These are phyloP conservation scores for Ophiostoma pallidulum DNA, from an alignment of 2,329 filamentous ascomycete genomes.

Conservation along the genomic window DNA sequence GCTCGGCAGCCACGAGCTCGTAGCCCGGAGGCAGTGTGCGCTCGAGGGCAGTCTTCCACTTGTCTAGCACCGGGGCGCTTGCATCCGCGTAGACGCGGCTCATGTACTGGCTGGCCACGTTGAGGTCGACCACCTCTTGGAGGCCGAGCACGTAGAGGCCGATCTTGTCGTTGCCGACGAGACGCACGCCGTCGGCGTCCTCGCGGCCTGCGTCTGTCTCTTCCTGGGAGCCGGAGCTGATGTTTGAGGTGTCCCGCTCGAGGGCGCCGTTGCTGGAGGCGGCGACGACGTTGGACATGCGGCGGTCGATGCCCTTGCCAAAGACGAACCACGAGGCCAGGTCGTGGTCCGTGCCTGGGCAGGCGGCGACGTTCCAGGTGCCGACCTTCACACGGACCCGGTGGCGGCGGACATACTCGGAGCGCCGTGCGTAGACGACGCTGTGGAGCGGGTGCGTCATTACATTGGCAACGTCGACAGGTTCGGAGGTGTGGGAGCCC, in stretches of 20 bases:
- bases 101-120: conserved; percentile 68
- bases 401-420: conserved; percentile 69
- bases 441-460: conserved; percentile 51
- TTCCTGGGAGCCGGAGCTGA: conserved; percentile 28
- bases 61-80: conserved; percentile 46
- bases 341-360: conserved; percentile 78
- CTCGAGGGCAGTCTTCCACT: conserved; percentile 72
- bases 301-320: conserved; percentile 59
- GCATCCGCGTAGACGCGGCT: conserved; percentile 63
- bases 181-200: conserved; percentile 26
- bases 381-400: conserved; percentile 80
- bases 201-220: conserved; percentile 23
- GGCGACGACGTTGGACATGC: conserved; percentile 46
- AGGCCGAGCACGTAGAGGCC: conserved; percentile 84
- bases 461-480: conserved; percentile 31
- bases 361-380: conserved; percentile 87
- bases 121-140: conserved; percentile 86
- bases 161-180: conserved; percentile 58
- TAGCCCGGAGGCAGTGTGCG: conserved; percentile 70
- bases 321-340: conserved; percentile 80
- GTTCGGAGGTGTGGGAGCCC: conserved; percentile 31
- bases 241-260: conserved; percentile 34
- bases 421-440: conserved; percentile 60
- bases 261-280: conserved; percentile 29
- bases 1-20: conserved; percentile 65